These are phyloP conservation scores for Phytophthora crassamura DNA, from an alignment of 352 stramenopile genomes.

Conservation along the genomic window DNA sequence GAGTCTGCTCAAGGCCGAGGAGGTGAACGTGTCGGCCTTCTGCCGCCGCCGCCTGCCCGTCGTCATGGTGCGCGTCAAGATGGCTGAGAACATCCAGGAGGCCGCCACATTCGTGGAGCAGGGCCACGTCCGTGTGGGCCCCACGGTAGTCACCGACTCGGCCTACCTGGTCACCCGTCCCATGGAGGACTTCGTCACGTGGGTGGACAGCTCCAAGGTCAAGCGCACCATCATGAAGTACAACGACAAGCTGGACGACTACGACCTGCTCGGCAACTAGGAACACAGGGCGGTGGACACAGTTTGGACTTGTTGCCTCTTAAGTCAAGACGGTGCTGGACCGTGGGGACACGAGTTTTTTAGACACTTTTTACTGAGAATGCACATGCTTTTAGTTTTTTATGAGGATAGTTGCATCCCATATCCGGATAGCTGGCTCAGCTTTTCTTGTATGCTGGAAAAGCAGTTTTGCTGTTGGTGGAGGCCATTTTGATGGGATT, in stretches of 20 bases:
- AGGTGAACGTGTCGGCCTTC: constrained; percentile 96
- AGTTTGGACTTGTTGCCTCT: no score
- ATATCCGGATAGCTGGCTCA: no score
- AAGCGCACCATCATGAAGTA: constrained; percentile 98
- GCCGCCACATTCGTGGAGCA: constrained; percentile 98
- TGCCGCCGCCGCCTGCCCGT: constrained; percentile 97
- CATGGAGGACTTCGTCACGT: constrained; percentile 99
- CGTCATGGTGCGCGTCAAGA: constrained; percentile 99
- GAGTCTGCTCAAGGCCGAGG: constrained; percentile 97
- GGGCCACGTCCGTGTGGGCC: constrained; percentile 95
- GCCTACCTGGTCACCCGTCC: constrained; percentile 97
- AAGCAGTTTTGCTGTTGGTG: not conserved
- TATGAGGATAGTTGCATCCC: constrained; percentile 3
- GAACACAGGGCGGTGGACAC: not conserved
- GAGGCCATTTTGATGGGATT: constrained; percentile 18
- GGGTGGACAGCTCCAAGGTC: constrained; percentile 98
- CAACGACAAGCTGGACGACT: constrained; percentile 99
- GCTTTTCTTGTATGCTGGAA: no score
- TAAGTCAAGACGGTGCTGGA: no score
- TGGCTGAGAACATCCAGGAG: constrained; percentile 98
- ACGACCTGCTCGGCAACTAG: constrained; percentile 98
- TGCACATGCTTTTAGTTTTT: constrained; percentile 24
- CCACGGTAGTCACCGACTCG: constrained; percentile 94
- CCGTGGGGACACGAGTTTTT: constrained; percentile 12
- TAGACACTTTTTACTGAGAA: constrained; percentile 21